A percentile compares a stretch with the other conserved stretches of the same genome.
phyloP scores from a whole-genome alignment of 805 yeast species.

The Tetrapisispora namnaoensis region DNA sequence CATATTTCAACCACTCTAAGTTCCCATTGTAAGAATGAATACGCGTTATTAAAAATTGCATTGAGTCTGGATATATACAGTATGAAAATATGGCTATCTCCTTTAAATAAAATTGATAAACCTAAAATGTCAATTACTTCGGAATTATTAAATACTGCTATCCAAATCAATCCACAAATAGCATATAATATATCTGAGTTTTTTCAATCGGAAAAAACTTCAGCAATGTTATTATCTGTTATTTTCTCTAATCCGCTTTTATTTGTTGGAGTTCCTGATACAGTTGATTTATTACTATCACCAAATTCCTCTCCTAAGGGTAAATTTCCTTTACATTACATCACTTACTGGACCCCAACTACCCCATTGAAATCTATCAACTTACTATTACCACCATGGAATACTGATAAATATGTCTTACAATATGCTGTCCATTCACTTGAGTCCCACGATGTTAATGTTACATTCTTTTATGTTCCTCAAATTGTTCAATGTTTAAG shows the following conservation, averaged over 20 bases:
- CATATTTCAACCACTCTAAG: conserved; percentile 12
- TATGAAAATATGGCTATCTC: conserved; percentile 66
- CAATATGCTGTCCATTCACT: conserved; percentile 88
- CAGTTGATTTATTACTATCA: conserved; percentile 12
- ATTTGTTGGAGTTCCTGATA: conserved; percentile 20
- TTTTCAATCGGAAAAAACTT: conserved; percentile 27
- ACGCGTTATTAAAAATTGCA: conserved; percentile 48
- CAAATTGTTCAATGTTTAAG: conserved; percentile 91
- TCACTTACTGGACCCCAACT: conserved; percentile 63
- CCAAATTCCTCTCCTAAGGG: conserved; percentile 1
- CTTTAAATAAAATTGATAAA: conserved; percentile 22
- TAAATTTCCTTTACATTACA: conserved; percentile 22
- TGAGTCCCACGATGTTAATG: conserved; percentile 75
- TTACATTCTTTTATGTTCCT: conserved; percentile 94
- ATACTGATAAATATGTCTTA: conserved; percentile 52
- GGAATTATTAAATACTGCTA: conserved; percentile 45
- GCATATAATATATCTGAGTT: conserved; percentile 65
- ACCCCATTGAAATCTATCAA: conserved; percentile 81
- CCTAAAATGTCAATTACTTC: conserved; percentile 30
- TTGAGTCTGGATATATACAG: conserved; percentile 66
- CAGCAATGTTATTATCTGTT: conserved; percentile 33
- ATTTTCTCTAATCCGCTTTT: conserved; percentile 48
- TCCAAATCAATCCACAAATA: conserved; percentile 54
- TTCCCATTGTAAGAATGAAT: conserved; percentile 36
- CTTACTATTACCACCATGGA: conserved; percentile 66